Evolutionary conservation across 2,329 filamentous ascomycete species (phyloP).

Genomic region (Orbilia oligospora): DNA sequence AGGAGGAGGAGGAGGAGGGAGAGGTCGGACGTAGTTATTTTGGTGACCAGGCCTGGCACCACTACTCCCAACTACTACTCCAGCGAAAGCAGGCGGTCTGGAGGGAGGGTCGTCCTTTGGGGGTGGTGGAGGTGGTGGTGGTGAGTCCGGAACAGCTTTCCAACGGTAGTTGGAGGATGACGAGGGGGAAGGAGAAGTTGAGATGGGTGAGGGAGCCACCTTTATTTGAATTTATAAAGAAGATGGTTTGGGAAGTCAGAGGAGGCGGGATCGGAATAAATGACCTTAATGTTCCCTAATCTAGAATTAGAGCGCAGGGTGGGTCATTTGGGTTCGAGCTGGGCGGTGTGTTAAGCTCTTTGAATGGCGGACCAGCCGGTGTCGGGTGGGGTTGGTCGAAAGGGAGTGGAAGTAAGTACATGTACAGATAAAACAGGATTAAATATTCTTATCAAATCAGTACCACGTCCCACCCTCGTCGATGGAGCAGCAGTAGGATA

Average conservation of each 20-base stretch:
- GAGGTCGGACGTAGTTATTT: conserved; percentile 48
- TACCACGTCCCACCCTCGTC: conserved; percentile 1
- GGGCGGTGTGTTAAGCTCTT: conserved; percentile 6
- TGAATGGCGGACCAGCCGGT: conserved; percentile 19
- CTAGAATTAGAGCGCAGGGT: conserved; percentile 31
- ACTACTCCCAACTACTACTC: conserved; percentile 38
- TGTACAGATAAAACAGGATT: conserved; percentile 14
- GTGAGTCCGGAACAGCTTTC: conserved; percentile 60
- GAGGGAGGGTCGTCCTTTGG: conserved; percentile 52
- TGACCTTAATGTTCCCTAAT: conserved; percentile 20
- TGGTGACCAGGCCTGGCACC: conserved; percentile 31
- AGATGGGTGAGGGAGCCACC: conserved; percentile 60
- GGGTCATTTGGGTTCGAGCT: conserved; percentile 46
- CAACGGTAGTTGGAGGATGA: conserved; percentile 56
- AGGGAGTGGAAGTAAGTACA: conserved; percentile 15
- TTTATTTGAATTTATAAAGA: conserved; percentile 42
- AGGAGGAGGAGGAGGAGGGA: conserved; percentile 54
- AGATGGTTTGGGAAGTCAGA: conserved; percentile 27
- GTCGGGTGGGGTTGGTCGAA: conserved; percentile 55
- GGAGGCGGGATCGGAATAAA: conserved; percentile 21
- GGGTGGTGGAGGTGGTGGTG: conserved; percentile 57
- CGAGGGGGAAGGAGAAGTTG: conserved; percentile 58
- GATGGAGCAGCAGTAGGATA: not conserved
- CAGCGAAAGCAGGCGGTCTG: conserved; percentile 31
- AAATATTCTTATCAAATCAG: conserved; percentile 12